Evolutionary conservation across 257 asterid genomes (phyloP).

Genomic region (Agastache rugosa): DNA sequence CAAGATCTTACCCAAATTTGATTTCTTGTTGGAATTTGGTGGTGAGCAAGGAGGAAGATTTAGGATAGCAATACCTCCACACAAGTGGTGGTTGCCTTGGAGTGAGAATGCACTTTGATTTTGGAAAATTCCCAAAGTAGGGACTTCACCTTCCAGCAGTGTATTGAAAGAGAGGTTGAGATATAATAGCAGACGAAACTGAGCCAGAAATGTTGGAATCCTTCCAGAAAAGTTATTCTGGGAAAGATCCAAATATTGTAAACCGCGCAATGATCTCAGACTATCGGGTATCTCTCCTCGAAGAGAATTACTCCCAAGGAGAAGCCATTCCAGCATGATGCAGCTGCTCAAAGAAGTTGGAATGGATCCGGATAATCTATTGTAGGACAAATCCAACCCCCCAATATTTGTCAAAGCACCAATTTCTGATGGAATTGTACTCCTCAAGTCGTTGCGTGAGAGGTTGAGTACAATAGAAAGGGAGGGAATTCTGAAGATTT

Average conservation of each 20-base stretch:
- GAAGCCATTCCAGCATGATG: conserved; percentile 18
- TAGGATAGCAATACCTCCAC: too few species aligned
- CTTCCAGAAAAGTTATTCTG: conserved; percentile 25
- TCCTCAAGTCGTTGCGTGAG: conserved; percentile 15
- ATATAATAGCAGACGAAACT: background rate
- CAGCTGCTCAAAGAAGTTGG: conserved; percentile 36
- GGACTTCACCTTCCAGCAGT: too few species aligned
- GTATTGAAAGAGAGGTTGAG: conserved; percentile 11
- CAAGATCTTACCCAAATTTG: too few species aligned
- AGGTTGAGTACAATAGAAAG: conserved; percentile 21
- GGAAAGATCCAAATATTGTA: too few species aligned
- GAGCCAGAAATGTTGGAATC: background rate
- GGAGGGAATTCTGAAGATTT: conserved; percentile 29
- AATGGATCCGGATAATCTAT: conserved; percentile 39
- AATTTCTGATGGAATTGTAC: conserved; percentile 31
- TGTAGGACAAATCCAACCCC: conserved; percentile 22
- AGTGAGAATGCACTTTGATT: too few species aligned
- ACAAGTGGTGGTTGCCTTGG: too few species aligned
- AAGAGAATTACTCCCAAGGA: conserved; percentile 22
- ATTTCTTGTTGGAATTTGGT: too few species aligned
- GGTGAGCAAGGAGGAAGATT: too few species aligned
- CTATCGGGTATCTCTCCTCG: conserved; percentile 38
- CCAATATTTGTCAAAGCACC: conserved; percentile 1
- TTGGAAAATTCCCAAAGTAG: too few species aligned
- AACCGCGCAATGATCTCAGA: too few species aligned